These are phyloP conservation scores for Pelagophyceae sp. DNA, from an alignment of 352 stramenopile species.

Conservation along the genomic window DNA sequence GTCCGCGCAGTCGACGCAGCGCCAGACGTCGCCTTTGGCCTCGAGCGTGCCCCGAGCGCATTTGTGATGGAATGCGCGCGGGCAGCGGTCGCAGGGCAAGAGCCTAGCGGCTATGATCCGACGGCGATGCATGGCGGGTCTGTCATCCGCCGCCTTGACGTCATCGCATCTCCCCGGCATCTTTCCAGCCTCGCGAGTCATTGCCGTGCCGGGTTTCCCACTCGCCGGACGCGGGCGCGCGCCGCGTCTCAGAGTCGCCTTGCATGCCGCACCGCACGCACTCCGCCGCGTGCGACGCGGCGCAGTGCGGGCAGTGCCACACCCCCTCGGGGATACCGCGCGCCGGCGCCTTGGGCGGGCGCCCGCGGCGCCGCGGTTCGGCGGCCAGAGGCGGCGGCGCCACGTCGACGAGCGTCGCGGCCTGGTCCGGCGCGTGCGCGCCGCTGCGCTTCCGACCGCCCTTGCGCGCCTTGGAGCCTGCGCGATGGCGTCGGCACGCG, in stretches of 20 bases:
- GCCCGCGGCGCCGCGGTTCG: neutral
- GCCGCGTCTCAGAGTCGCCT: constrained; percentile 13
- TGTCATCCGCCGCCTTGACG: no score
- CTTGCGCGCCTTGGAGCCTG: no score
- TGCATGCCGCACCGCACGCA: constrained; percentile 4
- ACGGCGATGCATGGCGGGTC: no score
- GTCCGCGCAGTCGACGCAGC: neutral
- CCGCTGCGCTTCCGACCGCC: neutral
- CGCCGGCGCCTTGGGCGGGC: neutral
- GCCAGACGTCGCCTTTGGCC: no score
- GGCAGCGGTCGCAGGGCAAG: neutral
- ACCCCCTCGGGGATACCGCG: neutral
- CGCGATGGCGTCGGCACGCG: no score
- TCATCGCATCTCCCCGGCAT: no score
- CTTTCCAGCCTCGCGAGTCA: no score
- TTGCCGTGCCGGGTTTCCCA: no score
- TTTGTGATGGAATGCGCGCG: constrained; percentile 2
- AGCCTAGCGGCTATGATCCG: no score
- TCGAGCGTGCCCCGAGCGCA: neutral
- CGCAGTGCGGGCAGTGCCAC: constrained; percentile 11
- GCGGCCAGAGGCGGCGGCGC: neutral
- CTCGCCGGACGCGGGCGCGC: no score
- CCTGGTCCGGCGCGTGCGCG: neutral
- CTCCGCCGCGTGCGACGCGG: neutral
- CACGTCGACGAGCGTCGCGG: neutral